Conservation (phyloP, 441 rosid genomes). For the Viola pubescens region DNA sequence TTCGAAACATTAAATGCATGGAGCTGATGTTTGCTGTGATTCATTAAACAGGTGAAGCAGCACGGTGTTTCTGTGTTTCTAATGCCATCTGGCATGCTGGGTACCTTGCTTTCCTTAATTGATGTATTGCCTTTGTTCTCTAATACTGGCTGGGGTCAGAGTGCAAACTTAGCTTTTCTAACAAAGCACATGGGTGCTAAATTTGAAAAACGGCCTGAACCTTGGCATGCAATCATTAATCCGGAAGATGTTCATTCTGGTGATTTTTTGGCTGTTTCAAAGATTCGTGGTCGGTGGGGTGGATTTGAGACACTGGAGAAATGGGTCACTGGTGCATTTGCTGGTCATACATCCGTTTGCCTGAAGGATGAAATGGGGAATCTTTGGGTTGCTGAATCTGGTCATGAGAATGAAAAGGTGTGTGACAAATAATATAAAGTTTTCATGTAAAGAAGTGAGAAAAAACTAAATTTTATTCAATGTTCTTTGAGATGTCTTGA, state of each 20-base stretch:
- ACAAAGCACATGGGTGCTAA: slow-evolving; percentile 81
- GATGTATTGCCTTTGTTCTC: slow-evolving; percentile 87
- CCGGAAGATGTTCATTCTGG: slow-evolving; percentile 78
- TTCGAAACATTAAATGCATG: slow-evolving; percentile 2
- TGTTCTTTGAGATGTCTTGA: background rate
- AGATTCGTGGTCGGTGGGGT: slow-evolving; percentile 97
- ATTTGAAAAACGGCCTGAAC: slow-evolving; percentile 68
- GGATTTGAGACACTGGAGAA: slow-evolving; percentile 95
- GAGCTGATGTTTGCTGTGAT: slow-evolving; percentile 1
- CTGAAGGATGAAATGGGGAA: slow-evolving; percentile 80
- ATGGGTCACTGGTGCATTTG: slow-evolving; percentile 98
- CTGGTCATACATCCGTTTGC: slow-evolving; percentile 98
- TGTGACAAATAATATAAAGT: background rate
- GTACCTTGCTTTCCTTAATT: slow-evolving; percentile 64
- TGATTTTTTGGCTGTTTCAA: slow-evolving; percentile 82
- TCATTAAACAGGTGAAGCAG: slow-evolving; percentile 59
- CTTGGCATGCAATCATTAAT: slow-evolving; percentile 52
- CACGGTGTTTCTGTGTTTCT: slow-evolving; percentile 89
- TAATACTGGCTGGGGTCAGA: slow-evolving; percentile 81
- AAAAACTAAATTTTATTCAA: background rate
- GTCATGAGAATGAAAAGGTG: slow-evolving; percentile 94
- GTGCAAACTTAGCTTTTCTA: slow-evolving; percentile 72
- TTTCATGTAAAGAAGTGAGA: background rate
- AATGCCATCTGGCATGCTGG: slow-evolving; percentile 92
- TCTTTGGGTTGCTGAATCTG: slow-evolving; percentile 99